Percentiles rank a stretch among this genome's conserved stretches.
Evolutionary conservation across 2,329 filamentous ascomycete genomes (phyloP).

Genomic region (Phoma sp.): DNA sequence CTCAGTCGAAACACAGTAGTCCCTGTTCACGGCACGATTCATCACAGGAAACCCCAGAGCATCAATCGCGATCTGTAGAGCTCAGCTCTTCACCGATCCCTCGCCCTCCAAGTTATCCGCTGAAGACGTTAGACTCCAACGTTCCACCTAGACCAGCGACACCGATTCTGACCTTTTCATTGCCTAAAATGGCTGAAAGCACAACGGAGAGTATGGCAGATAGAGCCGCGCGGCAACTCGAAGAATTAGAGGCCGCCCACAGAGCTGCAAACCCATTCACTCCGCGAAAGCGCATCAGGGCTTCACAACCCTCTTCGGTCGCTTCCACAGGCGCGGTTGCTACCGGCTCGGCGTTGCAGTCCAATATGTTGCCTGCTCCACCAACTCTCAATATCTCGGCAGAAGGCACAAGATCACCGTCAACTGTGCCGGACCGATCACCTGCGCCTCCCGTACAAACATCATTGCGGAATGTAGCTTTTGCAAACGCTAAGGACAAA

Average conservation of each 20-base stretch:
- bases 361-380: neutral
- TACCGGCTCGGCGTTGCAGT: neutral
- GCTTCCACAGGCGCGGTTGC: neutral
- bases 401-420: slow-evolving; percentile 45
- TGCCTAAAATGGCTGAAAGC: slow-evolving; percentile 25
- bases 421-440: slow-evolving; percentile 41
- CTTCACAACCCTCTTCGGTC: neutral
- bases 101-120: slow-evolving; percentile 33
- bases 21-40: slow-evolving; percentile 41
- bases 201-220: slow-evolving; percentile 19
- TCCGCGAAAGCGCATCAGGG: slow-evolving; percentile 12
- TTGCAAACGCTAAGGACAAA: slow-evolving; percentile 23
- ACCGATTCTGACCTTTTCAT: slow-evolving; percentile 19
- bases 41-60: slow-evolving; percentile 39
- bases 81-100: slow-evolving; percentile 30
- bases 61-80: slow-evolving; percentile 3
- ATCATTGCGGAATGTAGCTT: slow-evolving; percentile 37
- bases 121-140: slow-evolving; percentile 26
- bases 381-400: slow-evolving; percentile 7
- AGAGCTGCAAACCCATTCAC: slow-evolving; percentile 21
- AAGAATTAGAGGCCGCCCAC: slow-evolving; percentile 17
- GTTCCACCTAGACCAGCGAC: slow-evolving; percentile 29
- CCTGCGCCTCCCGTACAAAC: slow-evolving; percentile 34
- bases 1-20: slow-evolving; percentile 1
- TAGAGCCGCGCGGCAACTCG: slow-evolving; percentile 11